Conservation (phyloP, 768 basidiomycete genomes). For the Fistulinella prunicolor region DNA sequence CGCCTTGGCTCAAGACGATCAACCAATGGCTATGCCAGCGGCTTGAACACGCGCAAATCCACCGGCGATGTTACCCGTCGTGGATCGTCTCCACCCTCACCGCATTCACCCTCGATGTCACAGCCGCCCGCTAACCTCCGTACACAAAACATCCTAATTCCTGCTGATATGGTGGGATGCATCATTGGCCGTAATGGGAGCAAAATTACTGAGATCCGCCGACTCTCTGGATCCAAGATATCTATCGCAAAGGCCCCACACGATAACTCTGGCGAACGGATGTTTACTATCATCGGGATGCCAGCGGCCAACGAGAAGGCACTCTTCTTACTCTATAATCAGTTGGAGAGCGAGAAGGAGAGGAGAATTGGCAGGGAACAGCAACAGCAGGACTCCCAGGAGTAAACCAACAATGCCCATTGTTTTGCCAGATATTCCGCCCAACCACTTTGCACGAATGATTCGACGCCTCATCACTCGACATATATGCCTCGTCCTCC, state of each 20-base stretch:
- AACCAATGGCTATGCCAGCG: slow-evolving; percentile 50
- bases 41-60: slow-evolving; percentile 54
- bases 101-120: slow-evolving; percentile 43
- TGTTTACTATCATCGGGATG: slow-evolving; percentile 98
- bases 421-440: not conserved
- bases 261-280: slow-evolving; percentile 97
- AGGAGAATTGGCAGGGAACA: slow-evolving; percentile 84
- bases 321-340: slow-evolving; percentile 94
- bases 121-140: slow-evolving; percentile 78
- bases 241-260: slow-evolving; percentile 99
- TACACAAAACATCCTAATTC: slow-evolving; percentile 99
- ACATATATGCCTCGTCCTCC: slow-evolving; percentile 26
- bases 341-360: slow-evolving; percentile 95
- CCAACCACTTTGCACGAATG: slow-evolving; percentile 11
- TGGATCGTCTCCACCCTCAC: slow-evolving; percentile 40
- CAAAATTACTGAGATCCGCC: slow-evolving; percentile 99
- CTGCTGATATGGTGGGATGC: slow-evolving; percentile 98
- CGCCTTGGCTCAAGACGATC: slow-evolving; percentile 50
- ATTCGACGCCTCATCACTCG: slow-evolving; percentile 14
- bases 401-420: slow-evolving; percentile 15
- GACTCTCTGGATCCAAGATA: slow-evolving; percentile 96
- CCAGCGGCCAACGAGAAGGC: slow-evolving; percentile 98
- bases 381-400: slow-evolving; percentile 73
- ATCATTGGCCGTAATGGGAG: slow-evolving; percentile 95
- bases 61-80: slow-evolving; percentile 54